Percentiles rank a stretch among this genome's conserved stretches.
Conservation (phyloP, 2,329 filamentous ascomycete species). For the Sphaerulina musiva region DNA sequence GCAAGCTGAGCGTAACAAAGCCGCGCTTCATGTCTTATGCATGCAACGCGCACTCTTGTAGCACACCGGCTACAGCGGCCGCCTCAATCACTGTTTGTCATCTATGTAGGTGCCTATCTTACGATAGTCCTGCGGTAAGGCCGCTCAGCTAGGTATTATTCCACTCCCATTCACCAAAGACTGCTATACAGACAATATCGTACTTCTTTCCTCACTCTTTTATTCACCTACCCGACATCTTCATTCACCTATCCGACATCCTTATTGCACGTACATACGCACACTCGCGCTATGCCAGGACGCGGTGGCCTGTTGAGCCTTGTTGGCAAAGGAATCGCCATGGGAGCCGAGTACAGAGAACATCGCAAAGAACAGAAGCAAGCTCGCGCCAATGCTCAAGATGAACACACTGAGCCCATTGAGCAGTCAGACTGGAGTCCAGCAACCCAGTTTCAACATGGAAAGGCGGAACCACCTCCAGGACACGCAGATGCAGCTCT, state of each 20-base stretch:
- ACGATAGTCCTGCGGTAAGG: background rate
- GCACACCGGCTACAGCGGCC: background rate
- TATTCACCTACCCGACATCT: no score
- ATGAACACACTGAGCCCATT: slow-evolving; percentile 9
- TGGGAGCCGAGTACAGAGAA: slow-evolving; percentile 27
- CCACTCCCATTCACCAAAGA: background rate
- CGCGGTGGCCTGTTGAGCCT: background rate
- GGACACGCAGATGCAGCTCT: slow-evolving; percentile 12
- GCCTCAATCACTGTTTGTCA: background rate
- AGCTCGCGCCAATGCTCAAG: slow-evolving; percentile 12
- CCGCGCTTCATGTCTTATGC: background rate
- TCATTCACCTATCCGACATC: no score
- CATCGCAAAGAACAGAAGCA: slow-evolving; percentile 25
- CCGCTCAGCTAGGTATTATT: background rate
- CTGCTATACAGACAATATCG: background rate
- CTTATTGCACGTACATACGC: background rate
- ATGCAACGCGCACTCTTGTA: background rate
- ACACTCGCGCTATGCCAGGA: background rate
- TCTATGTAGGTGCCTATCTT: background rate
- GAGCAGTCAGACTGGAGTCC: background rate
- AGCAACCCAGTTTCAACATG: background rate
- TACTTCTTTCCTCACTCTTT: background rate
- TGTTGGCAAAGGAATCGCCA: slow-evolving; percentile 26
- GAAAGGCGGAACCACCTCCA: slow-evolving; percentile 5
- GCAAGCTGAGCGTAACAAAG: background rate